These are phyloP conservation scores for Waltiozyma solani DNA, from an alignment of 1,139 yeast genomes.

Conservation along the genomic window DNA sequence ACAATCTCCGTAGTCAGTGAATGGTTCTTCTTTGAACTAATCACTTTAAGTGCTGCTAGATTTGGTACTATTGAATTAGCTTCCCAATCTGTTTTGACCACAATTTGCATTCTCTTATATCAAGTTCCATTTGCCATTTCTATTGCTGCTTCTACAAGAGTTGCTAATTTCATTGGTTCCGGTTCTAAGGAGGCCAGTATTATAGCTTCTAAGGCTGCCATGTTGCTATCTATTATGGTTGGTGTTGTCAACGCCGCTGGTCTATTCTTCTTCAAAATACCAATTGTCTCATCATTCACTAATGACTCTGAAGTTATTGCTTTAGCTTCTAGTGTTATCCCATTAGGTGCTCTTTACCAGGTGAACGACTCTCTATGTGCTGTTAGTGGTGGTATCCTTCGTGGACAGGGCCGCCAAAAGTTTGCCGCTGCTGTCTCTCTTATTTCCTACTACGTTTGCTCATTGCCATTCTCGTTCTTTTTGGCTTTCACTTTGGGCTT, in stretches of 20 bases:
- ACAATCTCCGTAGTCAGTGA: conserved; percentile 59
- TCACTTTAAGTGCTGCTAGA: conserved; percentile 50
- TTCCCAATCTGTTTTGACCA: conserved; percentile 63
- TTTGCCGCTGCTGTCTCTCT: conserved; percentile 50
- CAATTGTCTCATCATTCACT: conserved; percentile 40
- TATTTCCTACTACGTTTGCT: conserved; percentile 44
- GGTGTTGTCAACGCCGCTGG: conserved; percentile 33
- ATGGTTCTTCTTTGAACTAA: conserved; percentile 60
- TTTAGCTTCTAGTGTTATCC: conserved; percentile 41
- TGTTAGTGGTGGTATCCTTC: conserved; percentile 46
- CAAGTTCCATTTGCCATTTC: conserved; percentile 71
- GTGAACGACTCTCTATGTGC: conserved; percentile 39
- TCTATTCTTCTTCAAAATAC: conserved; percentile 29
- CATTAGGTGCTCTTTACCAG: conserved; percentile 48
- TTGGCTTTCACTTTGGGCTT: conserved; percentile 37
- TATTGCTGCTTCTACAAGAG: conserved; percentile 65
- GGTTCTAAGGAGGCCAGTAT: conserved; percentile 43
- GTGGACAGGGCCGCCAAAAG: conserved; percentile 61
- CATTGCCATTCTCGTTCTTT: conserved; percentile 45
- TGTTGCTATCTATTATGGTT: conserved; percentile 30
- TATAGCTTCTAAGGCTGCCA: conserved; percentile 31
- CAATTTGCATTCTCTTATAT: conserved; percentile 57
- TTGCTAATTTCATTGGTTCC: conserved; percentile 73
- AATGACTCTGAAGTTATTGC: conserved; percentile 36
- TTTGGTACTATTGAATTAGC: conserved; percentile 62